Evolutionary conservation across 805 yeast species (phyloP), one percentile per base, ranked within the genome.

Genomic region (Cephaloascus albidus): DNA sequence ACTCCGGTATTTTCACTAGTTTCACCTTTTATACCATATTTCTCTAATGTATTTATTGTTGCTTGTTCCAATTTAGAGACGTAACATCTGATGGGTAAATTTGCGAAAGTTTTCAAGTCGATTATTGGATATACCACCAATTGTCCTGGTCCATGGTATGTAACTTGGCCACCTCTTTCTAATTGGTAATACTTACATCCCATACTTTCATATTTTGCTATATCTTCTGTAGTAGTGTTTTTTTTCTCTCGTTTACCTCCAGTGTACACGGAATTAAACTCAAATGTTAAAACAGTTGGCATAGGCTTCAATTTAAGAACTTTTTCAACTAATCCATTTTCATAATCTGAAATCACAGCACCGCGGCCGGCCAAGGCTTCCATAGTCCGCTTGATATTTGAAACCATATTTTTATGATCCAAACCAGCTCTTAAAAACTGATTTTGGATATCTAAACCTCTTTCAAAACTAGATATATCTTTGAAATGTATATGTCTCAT

Each of bases 91-190:
- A 83, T 76, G 0, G 80, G 67, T 36, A 84, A 60, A 37, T 70
- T 60, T 27, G 61, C 50, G 49, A 84, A 83, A 26, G 73, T 69
- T 45, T 72, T 70, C 39, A 93, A 63, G 55, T 93, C 89, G 23
- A 85, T 39, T 1, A 93, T 70, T 10, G 93, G 80, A 53, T 90
- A 93, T 4, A 86, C 77, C 2, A 89, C 96, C 31, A 87, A 54
- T 58, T 93, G 99, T 0, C 98, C 98, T 1, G 93, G 84, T 0
- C 97, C 97, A 61, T 93, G 99, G 68, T 85, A 93, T 0, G 98
- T 93, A 1, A 93, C 77, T 55, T 93, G 95, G 0, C 99, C 99
- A 14, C 99, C 99, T 44, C 99, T 67, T 39, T 78, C 78, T 0
- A 93, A 74, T 50, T 85, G 90, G n/a, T 80, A 72, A 52, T 77